phyloP scores from a whole-genome alignment of 345 rosid species.

The Lumnitzera racemosa region DNA sequence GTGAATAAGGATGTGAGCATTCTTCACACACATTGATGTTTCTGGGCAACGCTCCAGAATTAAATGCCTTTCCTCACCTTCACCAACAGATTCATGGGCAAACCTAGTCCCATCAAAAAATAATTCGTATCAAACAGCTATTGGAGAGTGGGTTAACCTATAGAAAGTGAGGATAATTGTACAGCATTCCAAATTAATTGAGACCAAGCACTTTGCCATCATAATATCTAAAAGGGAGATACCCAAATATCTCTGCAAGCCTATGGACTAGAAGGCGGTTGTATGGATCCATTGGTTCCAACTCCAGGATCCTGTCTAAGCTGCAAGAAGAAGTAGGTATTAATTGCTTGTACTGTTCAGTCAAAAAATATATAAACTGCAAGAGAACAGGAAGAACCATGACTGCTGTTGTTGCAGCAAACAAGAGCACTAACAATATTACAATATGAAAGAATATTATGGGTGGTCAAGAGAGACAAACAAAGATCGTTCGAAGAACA shows the following conservation, averaged over 20 bases:
- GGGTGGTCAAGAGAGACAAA: too few species aligned
- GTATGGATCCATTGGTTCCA: slow-evolving; percentile 68
- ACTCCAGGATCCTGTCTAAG: slow-evolving; percentile 40
- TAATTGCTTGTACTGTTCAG: too few species aligned
- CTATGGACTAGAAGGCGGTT: slow-evolving; percentile 61
- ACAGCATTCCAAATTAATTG: background rate
- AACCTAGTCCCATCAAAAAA: slow-evolving; percentile 29
- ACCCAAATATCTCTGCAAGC: slow-evolving; percentile 72
- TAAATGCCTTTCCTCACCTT: slow-evolving; percentile 50
- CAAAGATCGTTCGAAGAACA: too few species aligned
- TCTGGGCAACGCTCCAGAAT: slow-evolving; percentile 52
- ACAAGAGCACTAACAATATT: too few species aligned
- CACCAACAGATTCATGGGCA: slow-evolving; percentile 63
- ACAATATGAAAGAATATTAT: too few species aligned
- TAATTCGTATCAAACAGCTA: background rate
- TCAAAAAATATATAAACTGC: too few species aligned
- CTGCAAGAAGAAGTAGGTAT: slow-evolving; percentile 20
- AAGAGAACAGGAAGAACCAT: too few species aligned
- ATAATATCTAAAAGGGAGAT: background rate
- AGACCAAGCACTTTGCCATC: background rate
- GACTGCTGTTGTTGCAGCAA: too few species aligned
- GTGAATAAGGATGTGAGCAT: background rate
- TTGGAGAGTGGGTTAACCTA: background rate
- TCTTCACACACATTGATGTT: slow-evolving; percentile 45
- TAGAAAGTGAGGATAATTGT: background rate